phyloP scores from a whole-genome alignment of 2,329 filamentous ascomycete species.

The Fusarium proliferatum region DNA sequence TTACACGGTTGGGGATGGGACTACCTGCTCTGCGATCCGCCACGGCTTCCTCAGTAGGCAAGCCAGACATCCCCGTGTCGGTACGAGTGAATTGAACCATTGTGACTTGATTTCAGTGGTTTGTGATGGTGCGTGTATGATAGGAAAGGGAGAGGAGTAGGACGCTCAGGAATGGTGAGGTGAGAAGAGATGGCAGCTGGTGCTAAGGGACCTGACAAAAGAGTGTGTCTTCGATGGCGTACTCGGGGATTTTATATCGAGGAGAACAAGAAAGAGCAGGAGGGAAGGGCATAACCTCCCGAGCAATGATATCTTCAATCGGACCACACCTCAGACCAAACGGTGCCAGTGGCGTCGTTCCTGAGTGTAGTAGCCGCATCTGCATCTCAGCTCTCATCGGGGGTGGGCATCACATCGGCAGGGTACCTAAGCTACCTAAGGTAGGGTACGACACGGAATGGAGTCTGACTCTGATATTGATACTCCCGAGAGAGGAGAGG shows the following conservation, averaged over 20 bases:
- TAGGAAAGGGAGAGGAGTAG: background rate
- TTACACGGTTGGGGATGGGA: conserved; percentile 12
- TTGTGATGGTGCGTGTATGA: background rate
- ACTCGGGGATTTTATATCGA: conserved; percentile 30
- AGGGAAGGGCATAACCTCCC: background rate
- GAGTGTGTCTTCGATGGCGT: conserved; percentile 12
- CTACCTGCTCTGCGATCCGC: conserved; percentile 3
- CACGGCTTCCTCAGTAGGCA: conserved; percentile 28
- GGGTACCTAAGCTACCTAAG: background rate
- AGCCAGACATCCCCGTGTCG: conserved; percentile 14
- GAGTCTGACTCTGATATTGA: conserved; percentile 10
- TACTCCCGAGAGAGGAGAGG: background rate
- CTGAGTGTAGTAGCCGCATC: conserved; percentile 20
- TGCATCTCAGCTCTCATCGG: background rate
- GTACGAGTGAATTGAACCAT: conserved; percentile 29
- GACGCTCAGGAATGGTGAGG: background rate
- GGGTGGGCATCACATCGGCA: conserved; percentile 7
- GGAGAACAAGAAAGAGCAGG: background rate
- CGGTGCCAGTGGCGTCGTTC: conserved; percentile 20
- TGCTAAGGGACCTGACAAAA: background rate
- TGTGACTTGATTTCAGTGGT: background rate
- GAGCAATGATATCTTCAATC: conserved; percentile 7
- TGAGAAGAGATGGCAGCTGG: background rate
- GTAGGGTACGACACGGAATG: background rate
- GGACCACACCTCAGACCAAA: conserved; percentile 17